These are phyloP conservation scores for Linderniella brevidens DNA, from an alignment of 257 asterid genomes.

Conservation along the genomic window DNA sequence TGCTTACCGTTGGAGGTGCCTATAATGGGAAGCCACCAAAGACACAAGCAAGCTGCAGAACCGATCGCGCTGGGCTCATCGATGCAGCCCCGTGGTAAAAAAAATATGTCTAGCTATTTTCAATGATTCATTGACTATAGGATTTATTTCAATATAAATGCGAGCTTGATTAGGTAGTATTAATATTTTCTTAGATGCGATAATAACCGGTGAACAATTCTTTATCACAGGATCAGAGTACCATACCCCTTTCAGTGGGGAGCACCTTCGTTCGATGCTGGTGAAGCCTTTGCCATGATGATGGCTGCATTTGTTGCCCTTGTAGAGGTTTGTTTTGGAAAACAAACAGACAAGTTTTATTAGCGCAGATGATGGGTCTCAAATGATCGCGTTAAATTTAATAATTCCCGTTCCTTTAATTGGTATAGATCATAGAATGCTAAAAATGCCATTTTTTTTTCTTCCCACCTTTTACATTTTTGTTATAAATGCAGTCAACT, in stretches of 20 bases:
- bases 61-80: constrained; percentile 90
- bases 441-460: neutral
- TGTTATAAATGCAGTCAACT: constrained; percentile 35
- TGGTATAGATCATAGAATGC: neutral
- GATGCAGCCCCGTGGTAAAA: constrained; percentile 74
- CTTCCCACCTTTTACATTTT: neutral
- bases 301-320: constrained; percentile 87
- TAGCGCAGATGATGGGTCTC: neutral
- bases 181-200: neutral
- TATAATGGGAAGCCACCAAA: constrained; percentile 57
- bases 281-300: constrained; percentile 94
- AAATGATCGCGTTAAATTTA: neutral
- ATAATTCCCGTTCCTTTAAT: neutral
- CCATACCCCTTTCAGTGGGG: constrained; percentile 95
- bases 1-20: constrained; percentile 92
- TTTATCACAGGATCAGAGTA: constrained; percentile 50
- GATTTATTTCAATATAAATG: too few species aligned
- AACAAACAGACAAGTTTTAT: neutral
- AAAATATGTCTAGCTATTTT: neutral
- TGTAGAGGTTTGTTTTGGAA: constrained; percentile 34
- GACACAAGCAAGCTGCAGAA: constrained; percentile 80
- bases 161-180: neutral
- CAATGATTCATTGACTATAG: neutral
- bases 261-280: constrained; percentile 88
- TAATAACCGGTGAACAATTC: neutral